A percentile compares a stretch with the other conserved stretches of the same genome.
These are phyloP conservation scores for Dianthus caryophyllus DNA, from an alignment of 148 eudicot genomes.

Conservation along the genomic window DNA sequence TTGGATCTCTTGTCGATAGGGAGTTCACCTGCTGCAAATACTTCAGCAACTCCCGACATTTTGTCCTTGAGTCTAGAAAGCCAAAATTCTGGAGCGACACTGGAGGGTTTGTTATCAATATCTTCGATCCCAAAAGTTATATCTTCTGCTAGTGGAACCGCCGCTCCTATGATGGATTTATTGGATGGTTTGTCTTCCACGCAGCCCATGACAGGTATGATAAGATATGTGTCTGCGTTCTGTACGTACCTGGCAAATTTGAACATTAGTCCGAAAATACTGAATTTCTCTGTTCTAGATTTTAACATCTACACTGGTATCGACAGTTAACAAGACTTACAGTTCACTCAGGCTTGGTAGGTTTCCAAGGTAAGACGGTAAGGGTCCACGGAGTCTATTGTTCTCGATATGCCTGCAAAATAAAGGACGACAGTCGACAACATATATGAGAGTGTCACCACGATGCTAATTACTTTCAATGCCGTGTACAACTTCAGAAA, in stretches of 20 bases:
- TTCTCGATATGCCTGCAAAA: slow-evolving; percentile 86
- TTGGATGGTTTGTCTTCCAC: slow-evolving; percentile 66
- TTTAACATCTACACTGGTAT: too few relatives aligned
- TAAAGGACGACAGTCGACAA: too few relatives aligned
- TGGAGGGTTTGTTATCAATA: slow-evolving; percentile 48
- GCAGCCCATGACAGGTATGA: slow-evolving; percentile 39
- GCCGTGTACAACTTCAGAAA: slow-evolving; percentile 9
- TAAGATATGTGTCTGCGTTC: too few relatives aligned
- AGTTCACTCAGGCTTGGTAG: slow-evolving; percentile 75
- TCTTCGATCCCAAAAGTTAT: slow-evolving; percentile 38
- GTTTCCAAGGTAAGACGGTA: slow-evolving; percentile 74
- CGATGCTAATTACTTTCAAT: slow-evolving; percentile 11
- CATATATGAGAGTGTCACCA: neutral
- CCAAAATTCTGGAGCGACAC: slow-evolving; percentile 37
- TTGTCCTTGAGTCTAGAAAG: slow-evolving; percentile 49
- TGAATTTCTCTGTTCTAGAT: too few relatives aligned
- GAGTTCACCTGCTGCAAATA: slow-evolving; percentile 52
- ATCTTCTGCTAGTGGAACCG: slow-evolving; percentile 43
- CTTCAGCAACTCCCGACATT: slow-evolving; percentile 47
- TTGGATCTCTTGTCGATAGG: slow-evolving; percentile 92
- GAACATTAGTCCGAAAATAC: too few relatives aligned
- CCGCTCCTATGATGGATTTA: slow-evolving; percentile 67
- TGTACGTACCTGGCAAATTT: too few relatives aligned
- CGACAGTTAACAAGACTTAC: slow-evolving; percentile 55
- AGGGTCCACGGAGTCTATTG: slow-evolving; percentile 62